Conservation (phyloP, 2,329 filamentous ascomycete species). For the Colletotrichum orchidophilum region DNA sequence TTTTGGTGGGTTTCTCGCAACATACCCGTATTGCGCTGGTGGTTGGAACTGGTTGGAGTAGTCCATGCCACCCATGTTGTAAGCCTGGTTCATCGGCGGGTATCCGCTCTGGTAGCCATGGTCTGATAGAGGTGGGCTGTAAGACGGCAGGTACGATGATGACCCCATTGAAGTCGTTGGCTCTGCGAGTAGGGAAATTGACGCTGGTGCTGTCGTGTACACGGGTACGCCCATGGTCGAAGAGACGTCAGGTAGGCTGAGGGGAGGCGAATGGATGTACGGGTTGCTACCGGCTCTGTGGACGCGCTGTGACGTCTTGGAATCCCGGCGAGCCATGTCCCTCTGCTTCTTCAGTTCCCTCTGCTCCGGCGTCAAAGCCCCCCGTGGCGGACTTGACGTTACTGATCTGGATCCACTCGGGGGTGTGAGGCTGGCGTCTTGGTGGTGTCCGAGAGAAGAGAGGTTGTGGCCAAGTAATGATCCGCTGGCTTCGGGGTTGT, state of each 20-base stretch:
- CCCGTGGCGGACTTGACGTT: constrained; percentile 66
- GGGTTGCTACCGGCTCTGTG: constrained; percentile 60
- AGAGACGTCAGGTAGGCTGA: constrained; percentile 53
- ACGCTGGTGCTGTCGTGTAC: constrained; percentile 61
- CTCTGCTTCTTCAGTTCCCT: constrained; percentile 70
- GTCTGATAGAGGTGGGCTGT: constrained; percentile 59
- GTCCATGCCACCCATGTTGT: constrained; percentile 53
- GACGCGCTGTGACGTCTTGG: constrained; percentile 61
- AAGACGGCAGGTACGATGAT: constrained; percentile 59
- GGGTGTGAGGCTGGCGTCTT: constrained; percentile 62
- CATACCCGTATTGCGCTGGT: constrained; percentile 53
- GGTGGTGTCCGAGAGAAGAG: constrained; percentile 54
- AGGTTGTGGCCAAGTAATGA: constrained; percentile 55
- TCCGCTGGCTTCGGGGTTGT: constrained; percentile 36
- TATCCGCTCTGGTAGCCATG: constrained; percentile 43
- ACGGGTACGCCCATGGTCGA: constrained; percentile 55
- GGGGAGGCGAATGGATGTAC: constrained; percentile 52
- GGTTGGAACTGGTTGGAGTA: constrained; percentile 49
- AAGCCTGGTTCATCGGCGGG: constrained; percentile 48
- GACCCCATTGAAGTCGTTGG: constrained; percentile 54
- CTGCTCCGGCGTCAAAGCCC: constrained; percentile 65
- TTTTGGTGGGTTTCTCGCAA: not conserved
- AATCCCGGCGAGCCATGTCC: constrained; percentile 67
- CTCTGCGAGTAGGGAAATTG: constrained; percentile 62
- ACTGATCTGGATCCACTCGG: constrained; percentile 60